These are phyloP conservation scores for Paraconiothyrium brasiliense DNA, from an alignment of 2,329 filamentous ascomycete genomes.

Conservation along the genomic window DNA sequence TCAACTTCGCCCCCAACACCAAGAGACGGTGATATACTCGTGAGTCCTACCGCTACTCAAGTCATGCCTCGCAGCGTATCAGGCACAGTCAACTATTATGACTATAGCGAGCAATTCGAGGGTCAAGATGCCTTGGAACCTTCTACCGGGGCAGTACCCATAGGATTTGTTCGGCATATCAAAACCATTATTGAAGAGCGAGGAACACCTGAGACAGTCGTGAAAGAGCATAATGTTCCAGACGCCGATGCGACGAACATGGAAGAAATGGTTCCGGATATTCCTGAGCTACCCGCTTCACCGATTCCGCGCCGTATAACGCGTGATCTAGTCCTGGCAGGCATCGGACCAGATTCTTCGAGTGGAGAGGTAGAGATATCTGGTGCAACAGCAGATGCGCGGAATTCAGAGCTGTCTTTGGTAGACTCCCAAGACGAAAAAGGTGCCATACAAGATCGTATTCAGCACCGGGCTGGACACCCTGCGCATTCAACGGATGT, in stretches of 20 bases:
- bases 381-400: slow-evolving; percentile 17
- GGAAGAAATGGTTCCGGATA: slow-evolving; percentile 18
- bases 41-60: slow-evolving; percentile 27
- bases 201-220: slow-evolving; percentile 20
- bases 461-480: slow-evolving; percentile 4
- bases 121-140: slow-evolving; percentile 24
- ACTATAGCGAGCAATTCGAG: slow-evolving; percentile 51
- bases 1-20: slow-evolving; percentile 56
- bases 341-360: slow-evolving; percentile 39
- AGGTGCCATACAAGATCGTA: slow-evolving; percentile 5
- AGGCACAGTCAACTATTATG: slow-evolving; percentile 48
- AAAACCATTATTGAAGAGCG: slow-evolving; percentile 54
- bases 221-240: slow-evolving; percentile 19
- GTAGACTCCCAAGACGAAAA: not conserved
- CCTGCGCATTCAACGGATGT: slow-evolving; percentile 8
- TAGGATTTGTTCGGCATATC: slow-evolving; percentile 54
- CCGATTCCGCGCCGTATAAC: slow-evolving; percentile 46
- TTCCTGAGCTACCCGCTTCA: slow-evolving; percentile 43
- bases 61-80: slow-evolving; percentile 42
- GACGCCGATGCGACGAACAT: slow-evolving; percentile 12
- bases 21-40: slow-evolving; percentile 45
- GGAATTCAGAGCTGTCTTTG: slow-evolving; percentile 6
- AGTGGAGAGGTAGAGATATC: slow-evolving; percentile 33
- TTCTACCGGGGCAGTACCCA: slow-evolving; percentile 34
- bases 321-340: slow-evolving; percentile 41